A percentile compares a stretch with the other conserved stretches of the same genome.
Conservation (phyloP, 2,329 filamentous ascomycete species). For the Colletotrichum sp. region DNA sequence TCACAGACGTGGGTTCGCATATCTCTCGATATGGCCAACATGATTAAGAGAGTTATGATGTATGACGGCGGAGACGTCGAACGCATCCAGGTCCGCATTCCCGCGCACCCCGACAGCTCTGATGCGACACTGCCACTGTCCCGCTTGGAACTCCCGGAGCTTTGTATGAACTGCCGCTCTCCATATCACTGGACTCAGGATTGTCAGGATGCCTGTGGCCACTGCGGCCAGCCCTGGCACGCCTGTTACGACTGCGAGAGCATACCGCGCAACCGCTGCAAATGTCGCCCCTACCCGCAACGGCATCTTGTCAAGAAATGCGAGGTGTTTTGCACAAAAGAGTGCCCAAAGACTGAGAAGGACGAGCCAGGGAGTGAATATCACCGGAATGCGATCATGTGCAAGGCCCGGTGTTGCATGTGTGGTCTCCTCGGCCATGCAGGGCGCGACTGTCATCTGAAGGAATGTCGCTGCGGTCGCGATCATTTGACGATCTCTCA, state of each 20-base stretch:
- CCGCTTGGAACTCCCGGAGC: neutral
- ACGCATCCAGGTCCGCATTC: neutral
- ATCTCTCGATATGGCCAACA: neutral
- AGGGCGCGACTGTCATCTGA: conserved; percentile 37
- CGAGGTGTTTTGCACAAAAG: conserved; percentile 34
- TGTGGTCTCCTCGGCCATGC: conserved; percentile 42
- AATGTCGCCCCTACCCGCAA: conserved; percentile 42
- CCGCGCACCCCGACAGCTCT: neutral
- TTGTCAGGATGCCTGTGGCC: conserved; percentile 35
- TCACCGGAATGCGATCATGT: conserved; percentile 42
- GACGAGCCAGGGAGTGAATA: conserved; percentile 25
- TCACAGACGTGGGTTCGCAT: neutral
- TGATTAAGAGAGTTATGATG: neutral
- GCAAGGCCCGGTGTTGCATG: conserved; percentile 43
- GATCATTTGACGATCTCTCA: conserved; percentile 31
- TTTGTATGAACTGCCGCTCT: conserved; percentile 31
- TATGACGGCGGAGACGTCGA: neutral
- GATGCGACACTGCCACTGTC: too few species aligned
- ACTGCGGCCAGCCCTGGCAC: conserved; percentile 36
- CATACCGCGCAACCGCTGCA: conserved; percentile 38
- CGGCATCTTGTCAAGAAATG: conserved; percentile 37
- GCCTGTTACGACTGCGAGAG: conserved; percentile 31
- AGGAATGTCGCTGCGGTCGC: conserved; percentile 38
- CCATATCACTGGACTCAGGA: conserved; percentile 25
- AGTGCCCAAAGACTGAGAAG: conserved; percentile 30